Evolutionary conservation across 2,329 filamentous ascomycete species (phyloP).

Genomic region (Pseudodiploospora longispora): DNA sequence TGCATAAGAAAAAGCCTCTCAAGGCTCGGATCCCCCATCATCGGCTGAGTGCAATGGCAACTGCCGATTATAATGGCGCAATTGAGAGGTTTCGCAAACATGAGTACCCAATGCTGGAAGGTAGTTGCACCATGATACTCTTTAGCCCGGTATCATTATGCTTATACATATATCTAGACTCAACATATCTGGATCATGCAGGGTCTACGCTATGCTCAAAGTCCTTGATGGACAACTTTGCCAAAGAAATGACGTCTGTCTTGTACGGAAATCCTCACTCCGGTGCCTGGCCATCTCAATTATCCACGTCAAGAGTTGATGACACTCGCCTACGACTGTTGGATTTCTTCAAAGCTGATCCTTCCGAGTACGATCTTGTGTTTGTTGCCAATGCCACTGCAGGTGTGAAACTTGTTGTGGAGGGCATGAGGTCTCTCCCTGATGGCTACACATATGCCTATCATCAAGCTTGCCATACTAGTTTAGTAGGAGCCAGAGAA

Average conservation of each 20-base stretch:
- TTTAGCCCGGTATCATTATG: neutral
- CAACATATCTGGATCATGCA: conserved; percentile 85
- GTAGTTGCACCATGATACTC: conserved; percentile 28
- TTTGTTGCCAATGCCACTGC: conserved; percentile 92
- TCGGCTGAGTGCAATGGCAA: neutral
- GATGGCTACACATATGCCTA: conserved; percentile 77
- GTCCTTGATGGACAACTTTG: conserved; percentile 72
- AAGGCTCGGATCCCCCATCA: too few relatives aligned
- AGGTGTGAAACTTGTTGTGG: conserved; percentile 77
- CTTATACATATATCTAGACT: conserved; percentile 37
- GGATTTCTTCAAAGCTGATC: conserved; percentile 72
- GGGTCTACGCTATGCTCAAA: conserved; percentile 81
- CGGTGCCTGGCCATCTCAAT: conserved; percentile 70
- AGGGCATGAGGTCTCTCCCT: conserved; percentile 61
- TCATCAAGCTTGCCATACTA: conserved; percentile 79
- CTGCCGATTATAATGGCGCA: conserved; percentile 42
- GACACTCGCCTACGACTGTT: conserved; percentile 64
- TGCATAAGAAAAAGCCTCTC: too few relatives aligned
- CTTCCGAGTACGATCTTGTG: conserved; percentile 74
- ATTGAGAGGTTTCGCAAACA: conserved; percentile 50
- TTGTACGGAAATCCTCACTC: conserved; percentile 92
- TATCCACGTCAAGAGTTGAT: conserved; percentile 66
- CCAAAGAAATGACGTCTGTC: conserved; percentile 66
- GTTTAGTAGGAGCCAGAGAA: conserved; percentile 72
- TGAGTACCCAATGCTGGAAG: conserved; percentile 65